phyloP scores from a whole-genome alignment of 2,329 filamentous ascomycete species.

The Aspergillus awamori region DNA sequence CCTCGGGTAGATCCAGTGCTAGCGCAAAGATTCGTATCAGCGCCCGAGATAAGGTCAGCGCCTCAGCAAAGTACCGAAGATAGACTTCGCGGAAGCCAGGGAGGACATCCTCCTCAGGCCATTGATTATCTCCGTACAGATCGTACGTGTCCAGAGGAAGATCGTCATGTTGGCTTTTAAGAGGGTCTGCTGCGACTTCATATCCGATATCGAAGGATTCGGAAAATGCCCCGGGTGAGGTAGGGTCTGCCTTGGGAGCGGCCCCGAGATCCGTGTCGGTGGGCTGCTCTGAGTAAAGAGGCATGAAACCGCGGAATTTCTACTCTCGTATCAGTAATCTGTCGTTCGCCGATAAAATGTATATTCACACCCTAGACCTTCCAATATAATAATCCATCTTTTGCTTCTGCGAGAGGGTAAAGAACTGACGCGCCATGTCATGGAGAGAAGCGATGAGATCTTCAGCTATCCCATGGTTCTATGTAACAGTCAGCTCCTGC shows the following conservation, averaged over 20 bases:
- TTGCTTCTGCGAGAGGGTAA: constrained; percentile 42
- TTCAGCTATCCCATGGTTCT: constrained; percentile 30
- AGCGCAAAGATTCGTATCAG: constrained; percentile 44
- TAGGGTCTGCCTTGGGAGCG: constrained; percentile 8
- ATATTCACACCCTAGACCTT: constrained; percentile 23
- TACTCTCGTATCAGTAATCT: not conserved
- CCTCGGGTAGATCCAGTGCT: constrained; percentile 42
- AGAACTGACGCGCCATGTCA: constrained; percentile 43
- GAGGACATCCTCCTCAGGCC: constrained; percentile 23
- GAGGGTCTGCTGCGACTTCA: constrained; percentile 24
- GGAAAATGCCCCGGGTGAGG: constrained; percentile 17
- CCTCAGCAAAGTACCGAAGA: constrained; percentile 24
- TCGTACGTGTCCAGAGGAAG: constrained; percentile 22
- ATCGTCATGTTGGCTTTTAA: constrained; percentile 11
- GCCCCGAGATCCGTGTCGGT: constrained; percentile 13
- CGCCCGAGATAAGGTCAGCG: constrained; percentile 21
- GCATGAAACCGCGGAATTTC: constrained; percentile 33
- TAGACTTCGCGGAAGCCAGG: constrained; percentile 22
- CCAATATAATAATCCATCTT: constrained; percentile 48
- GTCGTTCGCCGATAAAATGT: too few species aligned
- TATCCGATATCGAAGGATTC: constrained; percentile 34
- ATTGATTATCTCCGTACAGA: constrained; percentile 30
- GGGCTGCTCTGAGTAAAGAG: constrained; percentile 24
- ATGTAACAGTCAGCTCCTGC: not conserved
- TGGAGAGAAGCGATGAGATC: constrained; percentile 20